Percentiles rank a stretch among this genome's conserved stretches.
Evolutionary conservation across 2,329 filamentous ascomycete species (phyloP).

Genomic region (Scedosporium dehoogii): DNA sequence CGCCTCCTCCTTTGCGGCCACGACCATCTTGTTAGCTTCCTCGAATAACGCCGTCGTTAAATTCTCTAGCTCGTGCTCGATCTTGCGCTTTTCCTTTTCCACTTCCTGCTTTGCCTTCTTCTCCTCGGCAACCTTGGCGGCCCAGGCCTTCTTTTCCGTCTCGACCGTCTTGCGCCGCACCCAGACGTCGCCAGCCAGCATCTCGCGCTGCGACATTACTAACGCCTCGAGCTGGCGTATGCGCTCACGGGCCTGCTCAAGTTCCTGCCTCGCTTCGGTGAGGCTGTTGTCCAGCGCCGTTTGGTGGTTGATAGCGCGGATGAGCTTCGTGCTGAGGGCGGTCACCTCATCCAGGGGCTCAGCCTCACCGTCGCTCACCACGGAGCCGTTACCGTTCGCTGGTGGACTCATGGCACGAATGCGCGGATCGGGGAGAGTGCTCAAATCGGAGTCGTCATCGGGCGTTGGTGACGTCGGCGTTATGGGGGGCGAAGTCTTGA

Average conservation of each 20-base stretch:
- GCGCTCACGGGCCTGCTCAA: constrained; percentile 61
- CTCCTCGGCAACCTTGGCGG: constrained; percentile 53
- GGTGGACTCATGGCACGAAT: constrained; percentile 40
- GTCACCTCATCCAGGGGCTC: constrained; percentile 67
- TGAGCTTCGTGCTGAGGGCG: constrained; percentile 85
- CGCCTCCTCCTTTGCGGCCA: constrained; percentile 80
- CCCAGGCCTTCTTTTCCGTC: constrained; percentile 52
- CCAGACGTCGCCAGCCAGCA: constrained; percentile 65
- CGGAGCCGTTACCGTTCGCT: constrained; percentile 21
- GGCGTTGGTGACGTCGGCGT: constrained; percentile 25
- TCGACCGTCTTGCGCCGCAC: constrained; percentile 68
- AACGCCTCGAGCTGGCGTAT: constrained; percentile 57
- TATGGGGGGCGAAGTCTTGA: constrained; percentile 23
- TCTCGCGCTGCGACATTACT: constrained; percentile 59
- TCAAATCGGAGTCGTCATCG: constrained; percentile 49
- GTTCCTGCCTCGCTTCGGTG: constrained; percentile 70
- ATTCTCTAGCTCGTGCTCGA: constrained; percentile 85
- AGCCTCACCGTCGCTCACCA: constrained; percentile 31
- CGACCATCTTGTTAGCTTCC: constrained; percentile 98
- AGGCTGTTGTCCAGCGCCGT: constrained; percentile 84
- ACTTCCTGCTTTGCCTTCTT: constrained; percentile 51
- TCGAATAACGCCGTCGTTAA: constrained; percentile 91
- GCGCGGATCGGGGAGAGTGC: constrained; percentile 58
- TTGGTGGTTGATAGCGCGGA: constrained; percentile 95
- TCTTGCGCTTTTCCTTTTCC: constrained; percentile 75